Conservation (phyloP, 2,329 filamentous ascomycete genomes). For the Aureobasidium subglaciale region DNA sequence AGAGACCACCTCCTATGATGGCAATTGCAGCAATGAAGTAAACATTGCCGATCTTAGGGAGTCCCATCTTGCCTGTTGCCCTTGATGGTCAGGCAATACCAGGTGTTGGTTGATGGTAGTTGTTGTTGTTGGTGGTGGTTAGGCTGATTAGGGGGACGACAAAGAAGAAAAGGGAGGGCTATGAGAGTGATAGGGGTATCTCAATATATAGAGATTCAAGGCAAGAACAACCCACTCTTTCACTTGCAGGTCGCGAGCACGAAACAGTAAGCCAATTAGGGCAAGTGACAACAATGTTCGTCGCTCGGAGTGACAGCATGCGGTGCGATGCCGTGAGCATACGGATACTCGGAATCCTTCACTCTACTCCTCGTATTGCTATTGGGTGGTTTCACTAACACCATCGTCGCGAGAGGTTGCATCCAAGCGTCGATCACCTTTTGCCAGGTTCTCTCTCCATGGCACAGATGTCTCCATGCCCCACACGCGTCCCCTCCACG, state of each 20-base stretch:
- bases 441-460: conserved; percentile 7
- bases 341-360: conserved; percentile 3
- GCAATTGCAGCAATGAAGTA: conserved; percentile 53
- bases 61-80: conserved; percentile 19
- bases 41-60: conserved; percentile 48
- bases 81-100: background rate
- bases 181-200: background rate
- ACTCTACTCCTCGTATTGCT: background rate
- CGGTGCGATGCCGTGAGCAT: background rate
- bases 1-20: conserved; percentile 59
- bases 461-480: conserved; percentile 12
- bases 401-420: conserved; percentile 1
- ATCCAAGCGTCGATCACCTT: conserved; percentile 1
- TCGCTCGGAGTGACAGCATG: conserved; percentile 7
- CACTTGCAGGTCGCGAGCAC: background rate
- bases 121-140: background rate
- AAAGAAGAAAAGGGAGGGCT: background rate
- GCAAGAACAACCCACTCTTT: background rate
- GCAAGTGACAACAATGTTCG: background rate
- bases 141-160: background rate
- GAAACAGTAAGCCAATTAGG: background rate
- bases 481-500: conserved; percentile 28
- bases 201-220: background rate
- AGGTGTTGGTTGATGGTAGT: background rate
- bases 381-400: background rate